These are phyloP conservation scores for Diaporthe aspalathi DNA, from an alignment of 2,329 filamentous ascomycete species.

Conservation along the genomic window DNA sequence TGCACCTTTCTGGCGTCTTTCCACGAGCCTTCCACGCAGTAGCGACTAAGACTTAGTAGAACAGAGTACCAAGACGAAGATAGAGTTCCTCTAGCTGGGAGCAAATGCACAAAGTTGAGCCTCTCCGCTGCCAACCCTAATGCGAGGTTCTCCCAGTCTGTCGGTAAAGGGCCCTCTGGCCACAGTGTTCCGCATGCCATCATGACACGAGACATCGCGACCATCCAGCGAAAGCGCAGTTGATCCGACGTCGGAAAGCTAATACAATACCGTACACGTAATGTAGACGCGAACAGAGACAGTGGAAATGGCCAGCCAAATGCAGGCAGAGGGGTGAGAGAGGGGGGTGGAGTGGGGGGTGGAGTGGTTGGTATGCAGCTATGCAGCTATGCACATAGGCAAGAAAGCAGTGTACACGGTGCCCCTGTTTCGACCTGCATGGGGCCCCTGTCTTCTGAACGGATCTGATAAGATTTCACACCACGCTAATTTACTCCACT, in stretches of 20 bases:
- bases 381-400: conserved; percentile 2
- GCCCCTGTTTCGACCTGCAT: not conserved
- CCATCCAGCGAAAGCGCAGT: too few relatives aligned
- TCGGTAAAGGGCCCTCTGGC: not conserved
- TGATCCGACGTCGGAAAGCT: not conserved
- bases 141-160: too few relatives aligned
- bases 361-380: not conserved
- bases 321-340: too few relatives aligned
- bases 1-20: not conserved
- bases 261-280: too few relatives aligned
- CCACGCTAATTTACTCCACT: not conserved
- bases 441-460: not conserved
- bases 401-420: too few relatives aligned
- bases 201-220: not conserved
- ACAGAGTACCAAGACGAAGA: too few relatives aligned
- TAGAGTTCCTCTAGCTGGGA: rapidly evolving
- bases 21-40: not conserved
- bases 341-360: not conserved
- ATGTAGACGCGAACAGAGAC: not conserved
- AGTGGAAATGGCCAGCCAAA: not conserved
- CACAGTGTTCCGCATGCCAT: not conserved
- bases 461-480: conserved; percentile 37
- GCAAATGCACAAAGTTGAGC: not conserved
- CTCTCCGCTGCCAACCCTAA: not conserved
- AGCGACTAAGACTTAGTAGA: too few relatives aligned